These are phyloP conservation scores for Neoascochyta sp. DNA, from an alignment of 2,329 filamentous ascomycete species.

Conservation along the genomic window DNA sequence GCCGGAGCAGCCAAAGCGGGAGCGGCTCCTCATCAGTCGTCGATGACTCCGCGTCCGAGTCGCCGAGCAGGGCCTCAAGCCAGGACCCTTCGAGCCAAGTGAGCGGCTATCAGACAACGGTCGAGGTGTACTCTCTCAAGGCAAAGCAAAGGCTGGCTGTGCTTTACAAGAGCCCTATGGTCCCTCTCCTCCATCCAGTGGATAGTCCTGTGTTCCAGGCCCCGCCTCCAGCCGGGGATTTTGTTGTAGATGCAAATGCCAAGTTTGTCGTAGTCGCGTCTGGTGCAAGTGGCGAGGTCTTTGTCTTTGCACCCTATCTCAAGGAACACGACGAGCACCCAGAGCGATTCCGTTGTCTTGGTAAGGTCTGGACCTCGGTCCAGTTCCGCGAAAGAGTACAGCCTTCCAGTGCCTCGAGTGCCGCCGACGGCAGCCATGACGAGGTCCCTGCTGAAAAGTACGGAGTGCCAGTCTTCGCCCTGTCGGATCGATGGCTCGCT, in stretches of 20 bases:
- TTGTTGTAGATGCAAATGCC: conserved; percentile 69
- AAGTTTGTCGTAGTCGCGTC: conserved; percentile 73
- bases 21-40: conserved; percentile 36
- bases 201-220: conserved; percentile 62
- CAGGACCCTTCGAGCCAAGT: conserved; percentile 37
- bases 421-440: conserved; percentile 35
- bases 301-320: conserved; percentile 56
- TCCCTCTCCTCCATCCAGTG: conserved; percentile 55
- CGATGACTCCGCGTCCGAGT: conserved; percentile 37
- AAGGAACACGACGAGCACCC: conserved; percentile 25
- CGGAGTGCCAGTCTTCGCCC: conserved; percentile 63
- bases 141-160: conserved; percentile 69
- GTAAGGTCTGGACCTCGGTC: conserved; percentile 87
- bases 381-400: conserved; percentile 50
- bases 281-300: conserved; percentile 81
- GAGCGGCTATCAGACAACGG: conserved; percentile 75
- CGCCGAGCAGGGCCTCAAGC: conserved; percentile 35
- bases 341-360: conserved; percentile 62
- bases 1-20: conserved; percentile 33
- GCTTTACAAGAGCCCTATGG: conserved; percentile 66
- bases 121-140: conserved; percentile 82
- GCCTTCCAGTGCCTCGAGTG: conserved; percentile 36
- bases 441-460: conserved; percentile 34
- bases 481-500: conserved; percentile 72
- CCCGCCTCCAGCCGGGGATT: conserved; percentile 66